A percentile compares a stretch with the other conserved stretches of the same genome.
Conservation (phyloP, 306 rosid species). For the Begonia masoniana region DNA sequence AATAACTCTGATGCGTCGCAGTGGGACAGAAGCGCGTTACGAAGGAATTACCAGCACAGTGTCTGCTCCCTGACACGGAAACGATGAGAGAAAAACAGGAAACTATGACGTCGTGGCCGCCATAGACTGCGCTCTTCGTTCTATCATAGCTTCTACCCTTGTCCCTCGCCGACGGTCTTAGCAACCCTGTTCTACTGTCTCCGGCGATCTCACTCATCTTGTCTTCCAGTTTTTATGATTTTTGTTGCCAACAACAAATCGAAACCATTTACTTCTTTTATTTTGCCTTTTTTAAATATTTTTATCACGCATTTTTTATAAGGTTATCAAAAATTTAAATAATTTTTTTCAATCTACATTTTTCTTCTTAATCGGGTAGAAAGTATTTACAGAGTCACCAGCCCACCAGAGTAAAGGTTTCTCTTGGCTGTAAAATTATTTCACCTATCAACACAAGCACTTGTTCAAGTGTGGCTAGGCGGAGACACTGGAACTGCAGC, state of each 20-base stretch:
- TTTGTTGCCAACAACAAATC: too few relatives aligned
- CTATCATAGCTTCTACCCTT: slow-evolving; percentile 10
- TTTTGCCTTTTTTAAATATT: too few relatives aligned
- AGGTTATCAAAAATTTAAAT: too few relatives aligned
- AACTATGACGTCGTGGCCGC: slow-evolving; percentile 47
- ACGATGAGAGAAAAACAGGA: slow-evolving; percentile 54
- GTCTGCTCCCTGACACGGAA: slow-evolving; percentile 35
- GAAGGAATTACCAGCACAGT: slow-evolving; percentile 19
- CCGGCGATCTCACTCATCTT: too few relatives aligned
- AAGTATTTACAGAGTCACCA: slow-evolving; percentile 10
- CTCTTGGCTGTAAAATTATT: slow-evolving; percentile 14
- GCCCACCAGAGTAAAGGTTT: slow-evolving; percentile 21
- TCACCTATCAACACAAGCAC: not conserved
- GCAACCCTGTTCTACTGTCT: too few relatives aligned
- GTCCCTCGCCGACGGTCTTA: too few relatives aligned
- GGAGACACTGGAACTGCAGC: slow-evolving; percentile 35
- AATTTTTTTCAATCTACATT: too few relatives aligned
- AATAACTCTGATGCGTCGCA: too few relatives aligned
- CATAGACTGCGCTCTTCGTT: slow-evolving; percentile 45
- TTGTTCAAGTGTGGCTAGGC: slow-evolving; percentile 27
- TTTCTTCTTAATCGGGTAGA: not conserved
- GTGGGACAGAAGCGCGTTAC: too few relatives aligned
- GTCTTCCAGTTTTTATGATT: too few relatives aligned
- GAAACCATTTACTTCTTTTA: too few relatives aligned
- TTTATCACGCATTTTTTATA: too few relatives aligned